Evolutionary conservation across 805 yeast species (phyloP), one percentile per base, ranked within the genome.

Genomic region (Hanseniaspora meyeri): DNA sequence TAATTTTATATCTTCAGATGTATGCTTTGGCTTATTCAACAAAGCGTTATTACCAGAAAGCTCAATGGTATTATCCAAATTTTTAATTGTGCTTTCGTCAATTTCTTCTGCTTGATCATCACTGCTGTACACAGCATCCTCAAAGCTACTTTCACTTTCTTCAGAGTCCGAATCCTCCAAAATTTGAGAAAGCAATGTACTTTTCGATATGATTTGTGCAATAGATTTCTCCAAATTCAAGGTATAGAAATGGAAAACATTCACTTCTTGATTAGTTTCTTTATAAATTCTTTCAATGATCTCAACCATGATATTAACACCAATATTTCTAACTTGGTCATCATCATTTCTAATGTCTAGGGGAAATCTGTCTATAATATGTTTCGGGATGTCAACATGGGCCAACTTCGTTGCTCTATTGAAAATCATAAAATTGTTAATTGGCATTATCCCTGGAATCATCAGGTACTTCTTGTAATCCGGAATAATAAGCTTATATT

Each of bases 241-340:
- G 0, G 96, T 86, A 67, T 91, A 93, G 68, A 93, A 89, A 68
- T 93, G 98, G 72, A 85, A 84, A 2, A 96, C 95, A 59, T 78
- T 79, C n/a, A 85, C 72, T 49, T 82, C 71, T 12, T 80, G 79
- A 29, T 74, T 65, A 0, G 89, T 79, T 49, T 75, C 73, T 2
- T 69, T 61, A 62, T 77, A 74, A 31, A 89, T 75, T 53, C 74
- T 72, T 34, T 78, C 74, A 45, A 90, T 77, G 56, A 87, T 81
- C 27, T 83, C 80, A 27, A 77, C 74, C 57, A 90, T 61, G 10
- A 87, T 70, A 17, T 83, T 79, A n/a, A 90, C 87, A 65, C 97
- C 97, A 50, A 87, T 74, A 20, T 79, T 77, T 66, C 87, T 87
- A 37, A 93, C 93, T 61, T 77, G 77, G 68, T 87, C 87, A 64